Conservation (phyloP, 352 stramenopile genomes). For the Plasmopara halstedii region DNA sequence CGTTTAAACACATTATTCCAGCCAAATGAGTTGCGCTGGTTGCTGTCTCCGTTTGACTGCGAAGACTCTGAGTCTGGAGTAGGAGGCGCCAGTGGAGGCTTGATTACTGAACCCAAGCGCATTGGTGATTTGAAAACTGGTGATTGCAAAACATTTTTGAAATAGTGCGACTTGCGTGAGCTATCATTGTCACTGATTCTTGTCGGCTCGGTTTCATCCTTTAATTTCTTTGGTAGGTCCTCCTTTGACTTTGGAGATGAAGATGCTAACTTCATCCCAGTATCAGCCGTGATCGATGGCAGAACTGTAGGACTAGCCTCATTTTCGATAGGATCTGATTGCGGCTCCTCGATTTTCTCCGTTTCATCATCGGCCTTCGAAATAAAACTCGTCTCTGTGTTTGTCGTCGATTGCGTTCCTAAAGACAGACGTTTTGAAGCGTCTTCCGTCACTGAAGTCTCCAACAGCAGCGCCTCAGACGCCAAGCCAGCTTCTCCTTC, state of each 20-base stretch:
- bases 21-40: constrained; percentile 50
- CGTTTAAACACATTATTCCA: constrained; percentile 81
- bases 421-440: constrained; percentile 5
- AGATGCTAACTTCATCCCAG: constrained; percentile 5
- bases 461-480: constrained; percentile 1
- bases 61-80: constrained; percentile 17
- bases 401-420: background rate
- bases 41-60: constrained; percentile 20
- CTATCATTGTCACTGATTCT: constrained; percentile 25
- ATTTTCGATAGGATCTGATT: constrained; percentile 8
- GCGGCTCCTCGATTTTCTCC: constrained; percentile 5
- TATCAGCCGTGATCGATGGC: constrained; percentile 7
- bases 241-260: constrained; percentile 11
- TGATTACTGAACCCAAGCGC: constrained; percentile 71
- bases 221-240: constrained; percentile 11
- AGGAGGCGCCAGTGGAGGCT: constrained; percentile 31
- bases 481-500: constrained; percentile 5
- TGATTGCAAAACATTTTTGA: constrained; percentile 80
- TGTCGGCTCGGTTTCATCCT: constrained; percentile 20
- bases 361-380: background rate
- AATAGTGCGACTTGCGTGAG: constrained; percentile 70
- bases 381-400: constrained; percentile 2
- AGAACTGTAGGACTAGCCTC: background rate
- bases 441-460: constrained; percentile 1
- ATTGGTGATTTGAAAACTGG: constrained; percentile 78